Percentiles rank a stretch among this genome's conserved stretches.
Evolutionary conservation across 306 rosid species (phyloP).

Genomic region (Prunus padus): DNA sequence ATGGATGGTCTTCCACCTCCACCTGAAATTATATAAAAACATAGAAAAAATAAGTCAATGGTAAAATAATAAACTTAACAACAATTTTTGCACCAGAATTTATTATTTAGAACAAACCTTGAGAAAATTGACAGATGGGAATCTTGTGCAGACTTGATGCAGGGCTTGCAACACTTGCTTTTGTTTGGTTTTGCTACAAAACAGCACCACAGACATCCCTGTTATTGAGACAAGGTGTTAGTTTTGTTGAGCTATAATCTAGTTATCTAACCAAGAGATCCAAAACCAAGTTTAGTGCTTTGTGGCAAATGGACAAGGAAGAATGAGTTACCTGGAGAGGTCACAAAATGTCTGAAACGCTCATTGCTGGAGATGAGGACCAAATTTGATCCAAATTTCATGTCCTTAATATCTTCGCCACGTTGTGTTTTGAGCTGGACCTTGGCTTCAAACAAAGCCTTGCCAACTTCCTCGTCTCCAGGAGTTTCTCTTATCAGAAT

Average conservation of each 20-base stretch:
- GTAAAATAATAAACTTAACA: background rate
- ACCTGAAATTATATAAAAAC: slow-evolving; percentile 47
- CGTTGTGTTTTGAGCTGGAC: slow-evolving; percentile 61
- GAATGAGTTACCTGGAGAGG: slow-evolving; percentile 64
- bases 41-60: background rate
- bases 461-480: slow-evolving; percentile 84
- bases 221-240: slow-evolving; percentile 7
- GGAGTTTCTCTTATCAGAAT: slow-evolving; percentile 76
- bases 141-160: slow-evolving; percentile 79
- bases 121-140: slow-evolving; percentile 84
- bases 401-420: slow-evolving; percentile 69
- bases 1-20: slow-evolving; percentile 87
- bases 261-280: too few species aligned
- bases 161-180: slow-evolving; percentile 57
- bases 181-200: slow-evolving; percentile 64
- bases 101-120: slow-evolving; percentile 48
- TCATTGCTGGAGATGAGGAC: slow-evolving; percentile 68
- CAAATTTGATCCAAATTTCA: slow-evolving; percentile 82
- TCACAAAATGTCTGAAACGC: slow-evolving; percentile 75
- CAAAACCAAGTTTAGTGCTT: background rate
- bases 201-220: slow-evolving; percentile 93
- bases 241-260: background rate
- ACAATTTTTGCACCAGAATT: background rate
- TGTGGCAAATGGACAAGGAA: background rate
- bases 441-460: slow-evolving; percentile 78